Evolutionary conservation across 805 yeast genomes (phyloP).

Genomic region (Naumovozyma castellii): DNA sequence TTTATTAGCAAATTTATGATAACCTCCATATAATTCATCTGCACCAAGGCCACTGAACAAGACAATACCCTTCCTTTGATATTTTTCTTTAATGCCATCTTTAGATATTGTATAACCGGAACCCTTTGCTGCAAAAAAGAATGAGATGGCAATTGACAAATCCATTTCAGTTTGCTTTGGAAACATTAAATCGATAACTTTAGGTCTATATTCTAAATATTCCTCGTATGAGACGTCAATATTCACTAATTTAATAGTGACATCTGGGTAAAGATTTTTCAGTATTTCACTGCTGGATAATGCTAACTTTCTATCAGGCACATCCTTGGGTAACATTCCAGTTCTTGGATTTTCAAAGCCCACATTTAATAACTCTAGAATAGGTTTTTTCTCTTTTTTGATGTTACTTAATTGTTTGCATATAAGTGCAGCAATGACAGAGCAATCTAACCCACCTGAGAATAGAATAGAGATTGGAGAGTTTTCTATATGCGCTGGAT

Average conservation of each 20-base stretch:
- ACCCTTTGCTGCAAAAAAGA: slow-evolving; percentile 78
- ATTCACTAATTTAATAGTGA: slow-evolving; percentile 47
- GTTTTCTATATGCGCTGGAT: slow-evolving; percentile 40
- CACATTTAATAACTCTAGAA: slow-evolving; percentile 76
- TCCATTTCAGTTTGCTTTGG: slow-evolving; percentile 94
- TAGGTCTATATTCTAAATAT: slow-evolving; percentile 41
- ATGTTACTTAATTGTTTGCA: slow-evolving; percentile 19
- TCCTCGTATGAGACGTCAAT: slow-evolving; percentile 64
- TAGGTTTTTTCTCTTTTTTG: slow-evolving; percentile 2
- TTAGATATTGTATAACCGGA: slow-evolving; percentile 26
- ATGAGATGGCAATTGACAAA: slow-evolving; percentile 87
- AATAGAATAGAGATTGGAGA: slow-evolving; percentile 54
- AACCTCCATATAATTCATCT: slow-evolving; percentile 94
- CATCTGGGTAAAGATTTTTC: slow-evolving; percentile 32
- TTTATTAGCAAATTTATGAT: slow-evolving; percentile 61
- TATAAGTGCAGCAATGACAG: slow-evolving; percentile 55
- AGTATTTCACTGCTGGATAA: slow-evolving; percentile 50
- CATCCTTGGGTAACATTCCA: slow-evolving; percentile 43
- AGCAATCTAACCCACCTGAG: slow-evolving; percentile 94
- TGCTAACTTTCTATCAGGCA: slow-evolving; percentile 82
- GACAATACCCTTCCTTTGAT: slow-evolving; percentile 52
- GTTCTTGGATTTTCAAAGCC: slow-evolving; percentile 88
- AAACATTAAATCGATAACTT: slow-evolving; percentile 58
- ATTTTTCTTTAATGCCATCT: slow-evolving; percentile 15
- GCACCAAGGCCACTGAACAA: slow-evolving; percentile 92